These are phyloP conservation scores for Salvia sclarea DNA, from an alignment of 305 asterid species.

Conservation along the genomic window DNA sequence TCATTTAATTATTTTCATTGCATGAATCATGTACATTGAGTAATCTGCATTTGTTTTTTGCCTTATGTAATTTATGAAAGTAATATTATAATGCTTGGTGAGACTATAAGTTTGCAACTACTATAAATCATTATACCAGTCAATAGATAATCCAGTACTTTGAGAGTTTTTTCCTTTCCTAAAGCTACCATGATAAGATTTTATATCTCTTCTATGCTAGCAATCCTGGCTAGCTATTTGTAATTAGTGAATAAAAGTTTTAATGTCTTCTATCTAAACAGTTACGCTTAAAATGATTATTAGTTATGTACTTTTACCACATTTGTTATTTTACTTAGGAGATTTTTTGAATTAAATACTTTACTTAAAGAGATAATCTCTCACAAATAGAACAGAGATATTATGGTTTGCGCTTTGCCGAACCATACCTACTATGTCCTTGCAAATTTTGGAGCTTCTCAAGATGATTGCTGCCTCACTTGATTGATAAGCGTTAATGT, in stretches of 20 bases:
- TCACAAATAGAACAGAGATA: background rate
- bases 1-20: conserved; percentile 12
- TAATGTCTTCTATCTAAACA: too few species aligned
- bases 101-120: background rate
- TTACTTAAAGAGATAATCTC: too few species aligned
- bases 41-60: background rate
- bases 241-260: background rate
- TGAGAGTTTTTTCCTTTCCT: background rate
- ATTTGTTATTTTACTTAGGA: background rate
- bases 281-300: too few species aligned
- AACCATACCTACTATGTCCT: background rate
- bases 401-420: background rate
- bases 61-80: background rate
- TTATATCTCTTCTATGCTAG: too few species aligned
- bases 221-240: background rate
- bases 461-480: background rate
- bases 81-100: background rate
- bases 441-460: too few species aligned
- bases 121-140: background rate
- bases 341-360: background rate
- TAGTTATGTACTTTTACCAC: background rate
- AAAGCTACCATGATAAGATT: conserved; percentile 16
- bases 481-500: background rate
- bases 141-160: conserved; percentile 7
- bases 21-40: conserved; percentile 14